These are phyloP conservation scores for Rhizodiscina lignyota DNA, from an alignment of 495 filamentous ascomycete genomes.

Conservation along the genomic window DNA sequence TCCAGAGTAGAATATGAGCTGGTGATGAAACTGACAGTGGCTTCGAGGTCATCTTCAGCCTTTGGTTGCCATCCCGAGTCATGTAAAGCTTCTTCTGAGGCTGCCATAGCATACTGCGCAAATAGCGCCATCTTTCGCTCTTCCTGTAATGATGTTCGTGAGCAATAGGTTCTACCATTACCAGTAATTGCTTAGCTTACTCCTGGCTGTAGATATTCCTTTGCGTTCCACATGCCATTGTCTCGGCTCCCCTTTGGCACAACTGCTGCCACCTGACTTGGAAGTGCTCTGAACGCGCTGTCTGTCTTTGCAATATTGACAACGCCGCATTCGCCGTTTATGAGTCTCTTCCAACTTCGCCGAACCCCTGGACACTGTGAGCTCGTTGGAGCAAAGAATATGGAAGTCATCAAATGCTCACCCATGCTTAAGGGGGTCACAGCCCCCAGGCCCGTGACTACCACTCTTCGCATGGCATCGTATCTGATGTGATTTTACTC, in stretches of 20 bases:
- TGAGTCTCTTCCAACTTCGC: constrained; percentile 62
- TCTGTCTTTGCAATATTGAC: constrained; percentile 47
- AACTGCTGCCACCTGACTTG: constrained; percentile 69
- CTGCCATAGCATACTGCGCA: constrained; percentile 78
- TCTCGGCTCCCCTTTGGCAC: constrained; percentile 45
- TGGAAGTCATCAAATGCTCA: constrained; percentile 13
- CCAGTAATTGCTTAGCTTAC: constrained; percentile 28
- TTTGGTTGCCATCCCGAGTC: constrained; percentile 69
- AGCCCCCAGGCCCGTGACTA: constrained; percentile 86
- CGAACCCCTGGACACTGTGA: constrained; percentile 54
- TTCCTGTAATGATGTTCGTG: constrained; percentile 35
- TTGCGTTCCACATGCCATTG: constrained; percentile 50
- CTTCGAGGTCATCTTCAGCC: constrained; percentile 42
- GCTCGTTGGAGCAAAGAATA: not conserved
- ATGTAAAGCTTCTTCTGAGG: constrained; percentile 67
- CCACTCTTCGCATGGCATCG: constrained; percentile 77
- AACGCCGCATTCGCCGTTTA: constrained; percentile 67
- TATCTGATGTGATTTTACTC: too few relatives aligned
- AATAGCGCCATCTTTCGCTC: constrained; percentile 81
- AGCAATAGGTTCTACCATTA: too few relatives aligned
- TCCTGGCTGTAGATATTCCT: constrained; percentile 50
- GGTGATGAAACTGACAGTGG: constrained; percentile 34
- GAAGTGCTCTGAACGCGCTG: constrained; percentile 50
- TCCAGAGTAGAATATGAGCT: too few relatives aligned
- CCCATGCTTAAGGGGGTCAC: constrained; percentile 82